Conservation (phyloP, 306 rosid genomes). For the Hippophae gyantsensis region DNA sequence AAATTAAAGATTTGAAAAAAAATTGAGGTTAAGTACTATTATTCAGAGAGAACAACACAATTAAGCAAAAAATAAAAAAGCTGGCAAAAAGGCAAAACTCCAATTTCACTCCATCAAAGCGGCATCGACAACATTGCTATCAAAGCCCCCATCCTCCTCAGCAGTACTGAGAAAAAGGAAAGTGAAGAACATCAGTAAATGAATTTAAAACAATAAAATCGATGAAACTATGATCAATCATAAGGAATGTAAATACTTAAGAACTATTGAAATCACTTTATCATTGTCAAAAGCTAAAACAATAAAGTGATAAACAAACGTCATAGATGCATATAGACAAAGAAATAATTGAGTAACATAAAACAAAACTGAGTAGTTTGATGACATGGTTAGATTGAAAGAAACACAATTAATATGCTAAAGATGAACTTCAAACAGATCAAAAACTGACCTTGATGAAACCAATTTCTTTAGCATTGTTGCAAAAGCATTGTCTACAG, state of each 20-base stretch:
- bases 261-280: not conserved
- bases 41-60: not conserved
- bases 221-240: too few relatives aligned
- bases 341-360: not conserved
- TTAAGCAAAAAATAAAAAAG: not conserved
- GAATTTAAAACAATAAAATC: too few relatives aligned
- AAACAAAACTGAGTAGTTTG: not conserved
- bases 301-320: not conserved
- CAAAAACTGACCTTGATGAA: conserved; percentile 47
- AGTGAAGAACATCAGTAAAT: too few relatives aligned
- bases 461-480: conserved; percentile 82
- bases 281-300: too few relatives aligned
- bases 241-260: not conserved
- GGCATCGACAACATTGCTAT: not conserved
- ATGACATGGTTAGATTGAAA: too few relatives aligned
- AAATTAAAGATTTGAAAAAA: too few relatives aligned
- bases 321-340: not conserved
- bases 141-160: not conserved
- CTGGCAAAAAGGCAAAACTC: not conserved
- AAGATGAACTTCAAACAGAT: not conserved
- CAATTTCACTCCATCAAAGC: not conserved
- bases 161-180: conserved; percentile 1
- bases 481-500: conserved; percentile 76
- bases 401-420: not conserved
- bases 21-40: not conserved